Percentiles rank a stretch among this genome's conserved stretches.
Conservation (phyloP, 345 rosid species). For the Cardamine chenopodiifolia region DNA sequence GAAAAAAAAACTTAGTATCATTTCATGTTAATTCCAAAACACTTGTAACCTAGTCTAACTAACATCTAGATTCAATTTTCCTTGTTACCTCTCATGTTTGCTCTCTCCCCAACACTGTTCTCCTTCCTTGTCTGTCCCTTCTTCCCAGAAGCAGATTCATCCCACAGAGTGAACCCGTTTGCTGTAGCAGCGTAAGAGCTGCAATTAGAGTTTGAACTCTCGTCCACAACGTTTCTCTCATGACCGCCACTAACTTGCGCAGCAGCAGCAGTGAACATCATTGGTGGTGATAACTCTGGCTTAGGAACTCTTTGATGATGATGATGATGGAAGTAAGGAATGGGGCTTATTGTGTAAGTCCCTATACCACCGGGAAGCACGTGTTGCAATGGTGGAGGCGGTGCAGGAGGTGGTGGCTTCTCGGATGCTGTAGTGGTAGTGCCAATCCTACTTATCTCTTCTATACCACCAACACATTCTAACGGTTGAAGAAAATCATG, state of each 20-base stretch:
- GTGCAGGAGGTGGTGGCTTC: slow-evolving; percentile 64
- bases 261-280: slow-evolving; percentile 33
- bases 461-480: slow-evolving; percentile 62
- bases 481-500: slow-evolving; percentile 83
- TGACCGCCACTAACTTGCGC: slow-evolving; percentile 56
- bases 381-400: slow-evolving; percentile 54
- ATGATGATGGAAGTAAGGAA: slow-evolving; percentile 59
- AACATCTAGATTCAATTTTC: slow-evolving; percentile 1
- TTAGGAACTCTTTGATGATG: slow-evolving; percentile 55
- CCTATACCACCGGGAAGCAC: slow-evolving; percentile 94
- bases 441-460: slow-evolving; percentile 49
- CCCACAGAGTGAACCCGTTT: slow-evolving; percentile 85
- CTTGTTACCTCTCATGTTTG: slow-evolving; percentile 38
- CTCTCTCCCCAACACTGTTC: slow-evolving; percentile 55
- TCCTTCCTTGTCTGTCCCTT: slow-evolving; percentile 98
- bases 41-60: not conserved
- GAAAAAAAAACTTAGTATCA: not conserved
- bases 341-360: slow-evolving; percentile 78
- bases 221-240: slow-evolving; percentile 65
- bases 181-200: slow-evolving; percentile 64
- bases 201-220: slow-evolving; percentile 65
- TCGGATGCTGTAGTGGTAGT: slow-evolving; percentile 47
- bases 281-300: slow-evolving; percentile 63
- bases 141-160: slow-evolving; percentile 61
- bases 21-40: not conserved